phyloP scores from a whole-genome alignment of 2,329 filamentous ascomycete species.

The Colletotrichum sp. region DNA sequence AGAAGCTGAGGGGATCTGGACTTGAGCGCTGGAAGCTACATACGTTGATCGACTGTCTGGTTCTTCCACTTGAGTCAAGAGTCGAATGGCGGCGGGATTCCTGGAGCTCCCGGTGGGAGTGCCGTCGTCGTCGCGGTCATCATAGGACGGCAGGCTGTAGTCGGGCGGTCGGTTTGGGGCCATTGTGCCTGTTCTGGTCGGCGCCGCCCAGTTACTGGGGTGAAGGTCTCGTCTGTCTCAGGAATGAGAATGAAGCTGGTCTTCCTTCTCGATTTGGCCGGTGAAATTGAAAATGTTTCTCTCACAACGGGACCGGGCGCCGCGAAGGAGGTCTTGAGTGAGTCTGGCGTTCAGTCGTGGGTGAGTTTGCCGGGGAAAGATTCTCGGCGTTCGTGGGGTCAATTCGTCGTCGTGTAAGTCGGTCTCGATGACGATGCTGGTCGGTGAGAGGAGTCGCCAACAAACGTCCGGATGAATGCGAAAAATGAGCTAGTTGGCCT shows the following conservation, averaged over 20 bases:
- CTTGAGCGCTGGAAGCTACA: slow-evolving; percentile 40
- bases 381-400: background rate
- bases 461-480: background rate
- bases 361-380: background rate
- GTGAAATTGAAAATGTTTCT: background rate
- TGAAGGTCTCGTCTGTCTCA: background rate
- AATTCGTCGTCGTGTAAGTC: background rate
- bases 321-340: background rate
- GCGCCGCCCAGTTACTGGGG: slow-evolving; percentile 14
- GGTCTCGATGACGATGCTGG: background rate
- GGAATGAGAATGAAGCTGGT: background rate
- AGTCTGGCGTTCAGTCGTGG: background rate
- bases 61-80: slow-evolving; percentile 69
- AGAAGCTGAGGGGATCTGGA: background rate
- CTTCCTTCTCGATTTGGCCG: background rate
- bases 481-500: background rate
- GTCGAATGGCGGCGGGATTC: slow-evolving; percentile 60
- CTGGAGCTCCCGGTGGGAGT: slow-evolving; percentile 47
- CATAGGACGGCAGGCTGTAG: slow-evolving; percentile 62
- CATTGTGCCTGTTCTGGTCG: slow-evolving; percentile 38
- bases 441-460: background rate
- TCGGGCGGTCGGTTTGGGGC: slow-evolving; percentile 60
- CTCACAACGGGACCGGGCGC: slow-evolving; percentile 12
- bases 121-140: slow-evolving; percentile 54
- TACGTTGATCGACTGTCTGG: slow-evolving; percentile 56